Evolutionary conservation across 192 early-diverging fungal species (phyloP).

Genomic region (Chytriomyces sp.): DNA sequence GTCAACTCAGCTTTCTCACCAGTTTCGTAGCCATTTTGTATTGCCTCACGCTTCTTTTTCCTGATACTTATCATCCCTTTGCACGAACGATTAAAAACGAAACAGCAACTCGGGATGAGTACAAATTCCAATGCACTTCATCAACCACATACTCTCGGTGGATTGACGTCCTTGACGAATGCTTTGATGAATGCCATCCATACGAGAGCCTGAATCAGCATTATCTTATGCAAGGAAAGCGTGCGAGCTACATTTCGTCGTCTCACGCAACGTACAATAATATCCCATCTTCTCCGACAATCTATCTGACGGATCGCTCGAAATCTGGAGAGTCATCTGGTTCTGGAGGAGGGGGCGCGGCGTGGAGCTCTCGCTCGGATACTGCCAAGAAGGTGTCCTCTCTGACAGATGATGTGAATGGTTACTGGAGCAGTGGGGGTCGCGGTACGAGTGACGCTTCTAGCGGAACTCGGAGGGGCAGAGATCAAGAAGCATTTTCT

Average conservation of each 20-base stretch:
- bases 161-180: slow-evolving; percentile 18
- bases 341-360: not conserved
- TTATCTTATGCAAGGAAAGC: slow-evolving; percentile 23
- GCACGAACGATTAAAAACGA: not conserved
- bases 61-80: not conserved
- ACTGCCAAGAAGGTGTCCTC: not conserved
- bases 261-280: slow-evolving; percentile 11
- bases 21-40: not conserved
- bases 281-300: not conserved
- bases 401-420: not conserved
- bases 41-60: not conserved
- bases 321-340: not conserved
- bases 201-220: slow-evolving; percentile 15
- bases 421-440: no score
- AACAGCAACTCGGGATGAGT: slow-evolving; percentile 13
- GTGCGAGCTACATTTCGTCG: slow-evolving; percentile 3
- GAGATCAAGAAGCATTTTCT: no score
- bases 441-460: no score
- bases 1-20: slow-evolving; percentile 28
- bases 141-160: slow-evolving; percentile 1
- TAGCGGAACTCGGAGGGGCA: no score
- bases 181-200: slow-evolving; percentile 31
- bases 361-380: not conserved
- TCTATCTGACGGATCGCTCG: not conserved
- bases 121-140: slow-evolving; percentile 16